Percentiles rank a stretch among this genome's conserved stretches.
Evolutionary conservation across 129 eudicot species (phyloP).

Genomic region (Flaveria bidentis): DNA sequence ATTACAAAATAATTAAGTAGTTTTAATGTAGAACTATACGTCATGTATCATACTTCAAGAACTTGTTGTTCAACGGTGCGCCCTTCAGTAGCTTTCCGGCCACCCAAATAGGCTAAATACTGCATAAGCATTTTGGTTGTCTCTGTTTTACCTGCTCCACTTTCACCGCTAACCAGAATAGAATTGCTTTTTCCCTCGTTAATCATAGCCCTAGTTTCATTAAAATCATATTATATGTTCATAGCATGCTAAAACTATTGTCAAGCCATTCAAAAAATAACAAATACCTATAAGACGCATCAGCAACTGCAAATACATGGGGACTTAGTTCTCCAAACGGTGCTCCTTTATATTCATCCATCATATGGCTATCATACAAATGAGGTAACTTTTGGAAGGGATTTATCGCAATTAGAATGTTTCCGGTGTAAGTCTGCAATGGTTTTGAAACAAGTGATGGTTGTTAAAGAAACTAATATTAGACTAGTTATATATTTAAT

Average conservation of each 20-base stretch:
- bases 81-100: conserved; percentile 94
- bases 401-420: conserved; percentile 93
- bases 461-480: conserved; percentile 17
- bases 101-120: conserved; percentile 96
- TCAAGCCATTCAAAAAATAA: conserved; percentile 15
- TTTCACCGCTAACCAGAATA: conserved; percentile 97
- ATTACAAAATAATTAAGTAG: conserved; percentile 19
- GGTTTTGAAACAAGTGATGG: conserved; percentile 15
- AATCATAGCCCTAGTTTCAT: conserved; percentile 85
- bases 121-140: conserved; percentile 99
- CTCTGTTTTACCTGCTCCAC: conserved; percentile 99
- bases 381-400: conserved; percentile 98
- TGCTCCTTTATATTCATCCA: conserved; percentile 98
- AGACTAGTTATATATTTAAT: not conserved
- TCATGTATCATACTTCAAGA: conserved; percentile 83
- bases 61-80: conserved; percentile 99
- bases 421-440: conserved; percentile 97
- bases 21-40: conserved; percentile 41
- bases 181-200: conserved; percentile 92
- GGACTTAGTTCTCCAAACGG: conserved; percentile 96
- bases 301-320: conserved; percentile 99
- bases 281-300: conserved; percentile 84
- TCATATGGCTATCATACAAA: conserved; percentile 88
- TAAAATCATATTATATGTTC: not conserved
- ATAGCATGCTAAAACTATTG: not conserved